Conservation (phyloP, 106 monocot genomes). For the Dioscorea dumetorum region DNA sequence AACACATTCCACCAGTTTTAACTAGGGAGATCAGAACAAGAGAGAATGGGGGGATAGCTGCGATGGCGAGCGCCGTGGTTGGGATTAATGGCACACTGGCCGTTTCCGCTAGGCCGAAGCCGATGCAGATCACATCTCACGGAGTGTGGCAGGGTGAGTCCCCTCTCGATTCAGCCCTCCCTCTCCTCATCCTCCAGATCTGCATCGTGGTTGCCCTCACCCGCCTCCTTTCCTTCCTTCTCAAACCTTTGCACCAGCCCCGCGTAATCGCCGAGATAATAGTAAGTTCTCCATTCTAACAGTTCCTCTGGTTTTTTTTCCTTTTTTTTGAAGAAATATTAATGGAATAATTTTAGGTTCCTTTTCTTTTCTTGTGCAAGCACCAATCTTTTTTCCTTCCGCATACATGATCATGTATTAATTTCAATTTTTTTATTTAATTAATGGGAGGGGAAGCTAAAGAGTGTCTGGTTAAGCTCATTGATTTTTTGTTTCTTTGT, state of each 20-base stretch:
- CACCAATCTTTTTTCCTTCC: too few species aligned
- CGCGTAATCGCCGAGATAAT: background rate
- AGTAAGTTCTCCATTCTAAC: background rate
- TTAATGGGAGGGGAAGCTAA: background rate
- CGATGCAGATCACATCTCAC: background rate
- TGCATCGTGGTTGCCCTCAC: background rate
- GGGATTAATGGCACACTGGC: background rate
- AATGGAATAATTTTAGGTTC: background rate
- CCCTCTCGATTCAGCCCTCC: background rate
- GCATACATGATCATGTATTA: too few species aligned
- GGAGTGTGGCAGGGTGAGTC: constrained; percentile 1
- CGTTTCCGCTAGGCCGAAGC: background rate
- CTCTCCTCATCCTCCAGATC: constrained; percentile 1
- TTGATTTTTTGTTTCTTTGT: too few species aligned
- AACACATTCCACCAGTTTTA: background rate
- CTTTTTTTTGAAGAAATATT: background rate
- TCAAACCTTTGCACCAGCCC: background rate
- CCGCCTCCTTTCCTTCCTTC: background rate
- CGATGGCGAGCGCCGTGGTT: background rate
- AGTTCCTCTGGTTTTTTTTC: background rate
- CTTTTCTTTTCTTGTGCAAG: background rate
- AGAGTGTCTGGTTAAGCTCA: background rate
- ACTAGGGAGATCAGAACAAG: background rate
- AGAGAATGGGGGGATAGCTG: background rate
- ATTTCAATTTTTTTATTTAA: too few species aligned